A percentile compares a stretch with the other conserved stretches of the same genome.
phyloP scores from a whole-genome alignment of 2,329 filamentous ascomycete species.

The Microcyclospora tardicrescens region DNA sequence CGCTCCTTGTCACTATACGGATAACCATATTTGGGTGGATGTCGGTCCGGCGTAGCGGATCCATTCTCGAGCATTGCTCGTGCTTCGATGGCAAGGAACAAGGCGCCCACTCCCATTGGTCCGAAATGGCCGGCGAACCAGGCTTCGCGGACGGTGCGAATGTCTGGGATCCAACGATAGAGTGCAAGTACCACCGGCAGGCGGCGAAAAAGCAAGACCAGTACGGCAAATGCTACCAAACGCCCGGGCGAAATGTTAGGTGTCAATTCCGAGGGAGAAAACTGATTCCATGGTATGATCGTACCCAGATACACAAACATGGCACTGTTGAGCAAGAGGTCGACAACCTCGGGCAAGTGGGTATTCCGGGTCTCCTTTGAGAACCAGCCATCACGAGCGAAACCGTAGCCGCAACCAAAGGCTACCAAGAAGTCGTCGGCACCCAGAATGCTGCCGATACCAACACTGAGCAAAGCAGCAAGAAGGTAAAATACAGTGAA shows the following conservation, averaged over 20 bases:
- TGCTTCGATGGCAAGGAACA: conserved; percentile 45
- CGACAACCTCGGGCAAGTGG: conserved; percentile 37
- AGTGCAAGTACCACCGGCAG: conserved; percentile 38
- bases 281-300: conserved; percentile 40
- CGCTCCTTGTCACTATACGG: conserved; percentile 21
- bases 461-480: conserved; percentile 39
- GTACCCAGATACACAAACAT: conserved; percentile 46
- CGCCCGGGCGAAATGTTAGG: conserved; percentile 28
- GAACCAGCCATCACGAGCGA: conserved; percentile 43
- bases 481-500: conserved; percentile 45
- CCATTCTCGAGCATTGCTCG: conserved; percentile 40
- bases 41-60: conserved; percentile 30
- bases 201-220: conserved; percentile 40
- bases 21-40: conserved; percentile 28
- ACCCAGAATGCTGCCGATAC: conserved; percentile 39
- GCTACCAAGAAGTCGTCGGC: conserved; percentile 45
- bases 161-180: conserved; percentile 36
- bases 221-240: conserved; percentile 33
- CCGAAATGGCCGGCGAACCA: conserved; percentile 45
- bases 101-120: conserved; percentile 43
- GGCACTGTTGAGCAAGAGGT: conserved; percentile 42
- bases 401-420: conserved; percentile 43
- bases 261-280: conserved; percentile 27
- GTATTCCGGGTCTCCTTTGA: conserved; percentile 33
- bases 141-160: conserved; percentile 39